Conservation (phyloP, 768 basidiomycete species). For the Holtermanniella nyarrowii region DNA sequence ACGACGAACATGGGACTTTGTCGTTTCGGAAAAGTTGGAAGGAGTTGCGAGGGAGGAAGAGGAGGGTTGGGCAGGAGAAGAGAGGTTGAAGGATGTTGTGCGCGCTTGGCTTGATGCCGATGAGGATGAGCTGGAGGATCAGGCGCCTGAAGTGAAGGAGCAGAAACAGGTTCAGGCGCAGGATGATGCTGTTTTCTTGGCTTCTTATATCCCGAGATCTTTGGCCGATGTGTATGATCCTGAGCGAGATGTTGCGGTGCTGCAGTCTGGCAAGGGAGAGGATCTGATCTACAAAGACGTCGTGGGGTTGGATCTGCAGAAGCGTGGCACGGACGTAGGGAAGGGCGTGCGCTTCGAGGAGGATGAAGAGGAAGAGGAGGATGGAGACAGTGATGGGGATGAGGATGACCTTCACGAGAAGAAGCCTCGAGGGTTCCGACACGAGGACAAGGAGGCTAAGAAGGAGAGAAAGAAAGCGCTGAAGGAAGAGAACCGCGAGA, state of each 20-base stretch:
- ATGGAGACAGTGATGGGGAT: conserved; percentile 35
- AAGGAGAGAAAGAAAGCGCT: conserved; percentile 87
- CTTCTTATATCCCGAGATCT: conserved; percentile 83
- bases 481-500: conserved; percentile 79
- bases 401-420: conserved; percentile 47
- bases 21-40: conserved; percentile 50
- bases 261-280: conserved; percentile 59
- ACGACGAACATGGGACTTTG: conserved; percentile 75
- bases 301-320: conserved; percentile 54
- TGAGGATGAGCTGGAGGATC: conserved; percentile 4
- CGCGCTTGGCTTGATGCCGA: conserved; percentile 42
- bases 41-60: conserved; percentile 19
- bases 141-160: conserved; percentile 23
- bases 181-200: conserved; percentile 81
- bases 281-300: conserved; percentile 78
- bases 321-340: conserved; percentile 18
- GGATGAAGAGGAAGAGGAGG: conserved; percentile 23
- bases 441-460: conserved; percentile 84
- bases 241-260: conserved; percentile 74
- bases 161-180: conserved; percentile 5
- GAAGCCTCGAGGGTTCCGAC: conserved; percentile 70
- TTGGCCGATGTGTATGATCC: conserved; percentile 90
- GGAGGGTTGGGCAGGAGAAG: conserved; percentile 16
- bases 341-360: conserved; percentile 14
- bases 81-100: conserved; percentile 16